Evolutionary conservation across 345 rosid genomes (phyloP).

Genomic region (Citropsis articulata): DNA sequence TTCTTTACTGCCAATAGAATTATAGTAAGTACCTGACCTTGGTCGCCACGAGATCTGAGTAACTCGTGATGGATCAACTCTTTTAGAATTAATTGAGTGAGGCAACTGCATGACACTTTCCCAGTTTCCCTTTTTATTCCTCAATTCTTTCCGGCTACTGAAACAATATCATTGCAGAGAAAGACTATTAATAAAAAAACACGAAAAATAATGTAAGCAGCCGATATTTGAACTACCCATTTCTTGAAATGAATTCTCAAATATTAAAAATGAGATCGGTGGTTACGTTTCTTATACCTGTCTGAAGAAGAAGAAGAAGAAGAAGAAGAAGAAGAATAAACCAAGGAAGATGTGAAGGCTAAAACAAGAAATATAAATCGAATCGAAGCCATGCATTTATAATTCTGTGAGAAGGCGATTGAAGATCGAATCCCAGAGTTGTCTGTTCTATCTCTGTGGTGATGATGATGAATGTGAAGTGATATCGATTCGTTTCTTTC

Average conservation of each 20-base stretch:
- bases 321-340: not conserved
- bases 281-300: constrained; percentile 28
- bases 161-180: constrained; percentile 13
- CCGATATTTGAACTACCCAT: not conserved
- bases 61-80: constrained; percentile 62
- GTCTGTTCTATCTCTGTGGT: no score
- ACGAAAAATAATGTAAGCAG: not conserved
- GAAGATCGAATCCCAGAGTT: not conserved
- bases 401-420: not conserved
- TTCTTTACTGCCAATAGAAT: not conserved
- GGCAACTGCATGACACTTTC: constrained; percentile 19
- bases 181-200: constrained; percentile 1
- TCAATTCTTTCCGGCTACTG: constrained; percentile 67
- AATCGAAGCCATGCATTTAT: constrained; percentile 27
- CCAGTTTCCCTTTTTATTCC: constrained; percentile 33
- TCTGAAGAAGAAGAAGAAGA: constrained; percentile 21
- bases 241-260: not conserved
- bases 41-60: constrained; percentile 82
- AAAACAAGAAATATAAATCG: constrained; percentile 18
- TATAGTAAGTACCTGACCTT: constrained; percentile 76
- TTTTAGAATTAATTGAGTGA: constrained; percentile 34
- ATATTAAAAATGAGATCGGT: constrained; percentile 3
- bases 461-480: no score
- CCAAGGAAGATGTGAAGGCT: constrained; percentile 20
- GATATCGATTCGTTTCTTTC: no score